Percentiles rank a stretch among this genome's conserved stretches.
These are phyloP conservation scores for Mycena crocata DNA, from an alignment of 768 basidiomycete genomes.

Conservation along the genomic window DNA sequence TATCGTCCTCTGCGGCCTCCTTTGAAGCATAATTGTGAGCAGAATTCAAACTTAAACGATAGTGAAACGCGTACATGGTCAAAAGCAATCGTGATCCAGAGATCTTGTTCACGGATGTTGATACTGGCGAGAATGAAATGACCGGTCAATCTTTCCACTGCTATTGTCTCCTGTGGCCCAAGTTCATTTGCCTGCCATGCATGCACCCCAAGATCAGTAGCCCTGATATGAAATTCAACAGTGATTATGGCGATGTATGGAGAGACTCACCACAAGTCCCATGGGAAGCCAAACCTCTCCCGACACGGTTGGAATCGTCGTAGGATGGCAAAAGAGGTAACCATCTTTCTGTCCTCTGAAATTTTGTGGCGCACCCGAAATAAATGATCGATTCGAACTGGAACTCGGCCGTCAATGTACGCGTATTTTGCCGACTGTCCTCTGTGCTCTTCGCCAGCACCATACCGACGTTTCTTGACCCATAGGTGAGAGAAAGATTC, in stretches of 20 bases:
- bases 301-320: constrained; percentile 7
- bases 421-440: constrained; percentile 25
- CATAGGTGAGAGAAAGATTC: constrained; percentile 23
- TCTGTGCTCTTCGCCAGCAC: constrained; percentile 14
- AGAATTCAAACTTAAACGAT: not conserved
- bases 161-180: constrained; percentile 5
- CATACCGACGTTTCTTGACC: constrained; percentile 25
- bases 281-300: constrained; percentile 11
- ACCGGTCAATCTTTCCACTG: constrained; percentile 20
- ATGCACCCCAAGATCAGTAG: constrained; percentile 28
- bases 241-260: not conserved
- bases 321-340: constrained; percentile 17
- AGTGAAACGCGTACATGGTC: constrained; percentile 29
- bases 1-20: constrained; percentile 4
- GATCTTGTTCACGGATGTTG: constrained; percentile 1
- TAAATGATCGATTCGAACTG: constrained; percentile 26
- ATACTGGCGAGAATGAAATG: constrained; percentile 30
- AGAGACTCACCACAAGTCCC: constrained; percentile 24
- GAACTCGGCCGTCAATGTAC: constrained; percentile 30
- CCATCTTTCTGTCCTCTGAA: not conserved
- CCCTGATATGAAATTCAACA: constrained; percentile 10
- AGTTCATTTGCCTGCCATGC: constrained; percentile 22
- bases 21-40: not conserved
- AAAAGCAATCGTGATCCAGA: constrained; percentile 35
- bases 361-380: constrained; percentile 16